phyloP scores from a whole-genome alignment of 768 basidiomycete genomes.

The Strobilomyces echinocephalus region DNA sequence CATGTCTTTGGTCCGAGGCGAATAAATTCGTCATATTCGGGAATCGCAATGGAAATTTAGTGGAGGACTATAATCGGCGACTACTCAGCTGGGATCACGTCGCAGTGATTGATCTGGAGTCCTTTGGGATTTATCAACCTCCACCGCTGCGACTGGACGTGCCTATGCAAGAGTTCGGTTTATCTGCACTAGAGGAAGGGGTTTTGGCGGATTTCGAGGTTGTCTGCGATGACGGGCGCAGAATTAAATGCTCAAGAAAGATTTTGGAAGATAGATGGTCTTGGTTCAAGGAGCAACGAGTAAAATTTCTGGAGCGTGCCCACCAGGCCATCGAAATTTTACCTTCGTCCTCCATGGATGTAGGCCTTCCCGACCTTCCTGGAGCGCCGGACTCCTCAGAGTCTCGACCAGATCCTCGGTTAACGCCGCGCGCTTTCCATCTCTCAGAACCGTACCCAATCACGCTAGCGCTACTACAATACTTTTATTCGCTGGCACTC shows the following conservation, averaged over 20 bases:
- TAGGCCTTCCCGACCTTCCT: conserved; percentile 58
- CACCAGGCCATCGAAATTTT: conserved; percentile 51
- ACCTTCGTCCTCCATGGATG: conserved; percentile 57
- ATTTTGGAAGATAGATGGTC: conserved; percentile 91
- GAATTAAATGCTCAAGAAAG: conserved; percentile 75
- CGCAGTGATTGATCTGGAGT: conserved; percentile 85
- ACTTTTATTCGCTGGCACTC: conserved; percentile 84
- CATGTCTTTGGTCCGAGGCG: conserved; percentile 78
- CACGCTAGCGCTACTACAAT: conserved; percentile 85
- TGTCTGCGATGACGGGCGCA: conserved; percentile 84
- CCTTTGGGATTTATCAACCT: conserved; percentile 93
- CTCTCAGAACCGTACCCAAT: conserved; percentile 90
- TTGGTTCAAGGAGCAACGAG: conserved; percentile 82
- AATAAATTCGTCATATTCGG: conserved; percentile 91
- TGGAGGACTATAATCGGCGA: conserved; percentile 89
- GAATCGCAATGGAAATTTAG: conserved; percentile 80
- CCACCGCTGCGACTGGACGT: conserved; percentile 62
- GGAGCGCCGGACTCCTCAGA: conserved; percentile 46
- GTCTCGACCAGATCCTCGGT: conserved; percentile 66
- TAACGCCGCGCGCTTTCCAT: conserved; percentile 73
- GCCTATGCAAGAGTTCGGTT: conserved; percentile 78
- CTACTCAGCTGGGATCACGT: conserved; percentile 90
- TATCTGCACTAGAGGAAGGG: conserved; percentile 77
- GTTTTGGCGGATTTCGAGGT: conserved; percentile 89
- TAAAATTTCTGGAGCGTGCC: conserved; percentile 55